These are phyloP conservation scores for Neonectria sp. DNA, from an alignment of 2,329 filamentous ascomycete genomes.

Conservation along the genomic window DNA sequence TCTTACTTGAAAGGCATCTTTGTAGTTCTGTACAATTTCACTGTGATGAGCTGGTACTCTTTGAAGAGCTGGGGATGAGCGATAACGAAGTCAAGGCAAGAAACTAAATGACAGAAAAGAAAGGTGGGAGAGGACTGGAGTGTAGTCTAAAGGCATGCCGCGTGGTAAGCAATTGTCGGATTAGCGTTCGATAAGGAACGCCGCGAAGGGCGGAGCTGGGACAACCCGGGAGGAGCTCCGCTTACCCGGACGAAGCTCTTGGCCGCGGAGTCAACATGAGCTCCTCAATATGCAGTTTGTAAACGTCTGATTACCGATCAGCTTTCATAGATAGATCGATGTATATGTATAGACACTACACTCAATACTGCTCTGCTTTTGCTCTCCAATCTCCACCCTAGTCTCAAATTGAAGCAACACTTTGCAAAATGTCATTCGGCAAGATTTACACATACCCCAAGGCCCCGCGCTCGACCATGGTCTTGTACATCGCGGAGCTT, in stretches of 20 bases:
- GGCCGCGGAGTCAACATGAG: neutral
- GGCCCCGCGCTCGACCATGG: conserved; percentile 32
- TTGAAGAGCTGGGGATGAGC: neutral
- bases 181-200: neutral
- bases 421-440: conserved; percentile 19
- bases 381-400: neutral
- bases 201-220: neutral
- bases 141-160: neutral
- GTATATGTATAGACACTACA: neutral
- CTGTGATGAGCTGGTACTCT: neutral
- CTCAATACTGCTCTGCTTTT: neutral
- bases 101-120: neutral
- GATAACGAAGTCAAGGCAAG: neutral
- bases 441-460: conserved; percentile 33
- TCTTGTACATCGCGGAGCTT: conserved; percentile 30
- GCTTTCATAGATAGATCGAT: neutral
- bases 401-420: neutral
- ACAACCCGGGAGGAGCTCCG: neutral
- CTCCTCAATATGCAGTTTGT: neutral
- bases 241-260: no score
- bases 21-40: neutral
- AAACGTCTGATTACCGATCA: neutral
- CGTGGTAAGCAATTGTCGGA: neutral
- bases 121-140: neutral
- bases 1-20: conserved; percentile 22